Base-by-base conservation (phyloP, 176 grass and related monocot genomes). In the Areca catechu region DNA sequence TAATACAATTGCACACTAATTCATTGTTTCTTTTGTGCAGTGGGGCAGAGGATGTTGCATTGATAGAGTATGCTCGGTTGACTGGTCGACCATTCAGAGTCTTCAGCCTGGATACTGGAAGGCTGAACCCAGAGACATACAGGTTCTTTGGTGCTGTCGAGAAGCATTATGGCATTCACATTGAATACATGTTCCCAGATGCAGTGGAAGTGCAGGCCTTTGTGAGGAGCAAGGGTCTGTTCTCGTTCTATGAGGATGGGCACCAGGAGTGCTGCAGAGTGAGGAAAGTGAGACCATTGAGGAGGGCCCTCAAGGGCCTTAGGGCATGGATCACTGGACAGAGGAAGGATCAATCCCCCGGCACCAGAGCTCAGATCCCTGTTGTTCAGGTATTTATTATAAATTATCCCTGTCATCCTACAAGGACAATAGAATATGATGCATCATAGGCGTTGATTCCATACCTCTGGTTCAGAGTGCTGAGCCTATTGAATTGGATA, bases 101-200 rank as follows among this genome's bases (percentile, higher is more conserved):
- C 17, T 92, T 98, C 84, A 88, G 87, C 74, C 84, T 97, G 0
- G 92, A 97, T 72, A 97, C 92, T 0, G 92, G 92, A 1, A 62
- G 92, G 0, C 74, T 97, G 27, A 91, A 97, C 83, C 86, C 86
- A 5, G 87, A 98, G 76, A 92, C 93, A 19, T 98, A 98, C 76
- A 65, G 71, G 61, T 53, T 88, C 7, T 88, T 92, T 19, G 87
- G 92, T 69, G 61, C 86, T 54, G 87, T 97, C 52, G 93, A 92
- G 78, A 97, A 97, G 73, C 87, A 76, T 71, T 97, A 92, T 54
- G 69, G 61, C 69, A 97, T 97, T 75, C 80, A 16, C 66, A 97
- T 97, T 53, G 93, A 97, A 75, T 97, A 97, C 83, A 88, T 80
- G 80, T 97, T 97, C 60, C 93, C 93, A 2, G 93, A 97, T 25